Evolutionary conservation across 805 yeast species (phyloP), one percentile per base, ranked within the genome.

Genomic region (Ogataea degrootiae): DNA sequence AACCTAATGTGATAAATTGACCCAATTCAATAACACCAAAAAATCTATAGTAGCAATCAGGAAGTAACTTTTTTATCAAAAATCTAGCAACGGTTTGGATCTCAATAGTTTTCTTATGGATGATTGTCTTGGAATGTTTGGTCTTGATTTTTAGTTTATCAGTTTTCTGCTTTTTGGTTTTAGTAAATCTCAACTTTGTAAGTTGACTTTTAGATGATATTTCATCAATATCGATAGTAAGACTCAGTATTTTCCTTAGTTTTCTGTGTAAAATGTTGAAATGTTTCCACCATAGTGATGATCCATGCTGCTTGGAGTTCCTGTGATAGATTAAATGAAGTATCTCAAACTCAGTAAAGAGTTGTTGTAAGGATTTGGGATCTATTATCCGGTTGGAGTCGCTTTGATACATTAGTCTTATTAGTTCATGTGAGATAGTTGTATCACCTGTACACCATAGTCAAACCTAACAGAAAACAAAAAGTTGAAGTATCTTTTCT

Each of bases 241-340:
- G 45, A 5, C 63, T 46, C 37, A 80, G 48, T 6, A 80, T 57
- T 41, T 68, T 68, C 16, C 81, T 63, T 22, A 77, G 45, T 39
- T 73, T 69, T 37, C 96, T 73, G 55, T 85, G 86, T 26, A 88
- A 57, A 9, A 82, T 74, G 50, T 80, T 75, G 37, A 90, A 67
- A 49, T 78, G 74, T 50, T 70, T 75, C 92, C 96, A 90, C 96
- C 97, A 90, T 8, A 60, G 58, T 31, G 87, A 76, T 7, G 74
- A 75, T 4, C 82, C 69, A 59, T 88, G 96, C 62, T 90, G 97
- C 62, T 87, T 87, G 44, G 74, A 72, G 64, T 83, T 85, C 52
- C 96, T 71, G 57, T 84, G 87, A 59, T 84, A 80, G 3, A 87
- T 53, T 37, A 88, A 64, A 53, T 80, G 85, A 4, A 88, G 62